Evolutionary conservation across 129 eudicot genomes (phyloP).

Genomic region (Pulicaria dysenterica): DNA sequence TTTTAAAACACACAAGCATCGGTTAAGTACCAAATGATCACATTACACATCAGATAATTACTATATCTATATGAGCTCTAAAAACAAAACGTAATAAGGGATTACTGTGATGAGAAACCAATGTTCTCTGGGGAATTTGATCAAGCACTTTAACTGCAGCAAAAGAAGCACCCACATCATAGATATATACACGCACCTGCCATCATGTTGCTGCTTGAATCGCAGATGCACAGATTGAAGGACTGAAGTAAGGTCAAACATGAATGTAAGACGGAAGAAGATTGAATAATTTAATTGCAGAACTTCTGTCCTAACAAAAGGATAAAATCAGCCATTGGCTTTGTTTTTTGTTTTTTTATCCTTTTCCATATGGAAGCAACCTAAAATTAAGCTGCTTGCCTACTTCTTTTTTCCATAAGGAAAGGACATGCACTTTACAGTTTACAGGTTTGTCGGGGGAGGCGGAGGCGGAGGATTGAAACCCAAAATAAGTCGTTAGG

Average conservation of each 20-base stretch:
- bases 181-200: conserved; percentile 22
- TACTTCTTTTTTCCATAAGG: too few species aligned
- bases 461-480: too few species aligned
- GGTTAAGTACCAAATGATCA: conserved; percentile 8
- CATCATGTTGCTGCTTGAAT: conserved; percentile 27
- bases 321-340: conserved; percentile 16
- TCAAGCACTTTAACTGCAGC: conserved; percentile 34
- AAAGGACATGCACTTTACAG: too few species aligned
- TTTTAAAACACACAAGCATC: neutral
- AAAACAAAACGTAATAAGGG: neutral
- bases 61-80: neutral
- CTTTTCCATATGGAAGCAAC: neutral
- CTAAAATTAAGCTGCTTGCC: too few species aligned
- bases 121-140: conserved; percentile 29
- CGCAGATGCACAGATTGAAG: conserved; percentile 19
- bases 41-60: neutral
- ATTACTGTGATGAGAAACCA: neutral
- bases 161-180: neutral
- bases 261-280: conserved; percentile 11
- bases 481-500: too few species aligned
- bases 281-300: neutral
- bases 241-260: neutral
- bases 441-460: too few species aligned
- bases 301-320: neutral
- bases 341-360: neutral